These are phyloP conservation scores for Lepidium aucheri DNA, from an alignment of 345 rosid genomes.

Conservation along the genomic window DNA sequence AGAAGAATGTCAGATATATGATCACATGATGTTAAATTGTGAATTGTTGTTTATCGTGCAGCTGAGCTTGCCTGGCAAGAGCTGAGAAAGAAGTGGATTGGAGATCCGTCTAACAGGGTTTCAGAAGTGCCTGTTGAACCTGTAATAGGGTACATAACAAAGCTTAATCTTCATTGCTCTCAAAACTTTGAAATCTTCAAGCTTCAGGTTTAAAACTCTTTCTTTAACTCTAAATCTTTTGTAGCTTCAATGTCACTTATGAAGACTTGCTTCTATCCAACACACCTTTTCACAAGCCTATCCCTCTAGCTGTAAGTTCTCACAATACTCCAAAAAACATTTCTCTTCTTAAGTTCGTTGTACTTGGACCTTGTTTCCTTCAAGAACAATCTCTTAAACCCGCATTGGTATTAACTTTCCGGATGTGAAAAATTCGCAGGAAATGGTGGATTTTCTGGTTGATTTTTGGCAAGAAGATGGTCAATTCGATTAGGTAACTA, in stretches of 20 bases:
- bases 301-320: conserved; percentile 26
- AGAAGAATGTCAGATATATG: neutral
- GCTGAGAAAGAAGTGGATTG: conserved; percentile 30
- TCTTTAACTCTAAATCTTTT: neutral
- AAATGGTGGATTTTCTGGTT: conserved; percentile 29
- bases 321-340: neutral
- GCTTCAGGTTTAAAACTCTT: neutral
- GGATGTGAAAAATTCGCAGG: conserved; percentile 9
- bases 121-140: conserved; percentile 24
- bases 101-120: conserved; percentile 23
- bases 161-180: neutral
- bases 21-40: neutral
- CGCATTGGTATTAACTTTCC: neutral
- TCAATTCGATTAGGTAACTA: conserved; percentile 12
- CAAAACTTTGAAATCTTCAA: neutral
- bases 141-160: conserved; percentile 9
- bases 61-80: conserved; percentile 31
- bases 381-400: neutral
- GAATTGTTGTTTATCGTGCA: neutral
- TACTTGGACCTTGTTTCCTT: neutral
- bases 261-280: conserved; percentile 18
- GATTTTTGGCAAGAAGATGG: conserved; percentile 24
- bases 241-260: conserved; percentile 30
- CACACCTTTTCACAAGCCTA: conserved; percentile 21
- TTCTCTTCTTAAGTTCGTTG: neutral